Base-by-base conservation (phyloP, 108 stramenopile species). In the Schizochytrium sp. region DNA sequence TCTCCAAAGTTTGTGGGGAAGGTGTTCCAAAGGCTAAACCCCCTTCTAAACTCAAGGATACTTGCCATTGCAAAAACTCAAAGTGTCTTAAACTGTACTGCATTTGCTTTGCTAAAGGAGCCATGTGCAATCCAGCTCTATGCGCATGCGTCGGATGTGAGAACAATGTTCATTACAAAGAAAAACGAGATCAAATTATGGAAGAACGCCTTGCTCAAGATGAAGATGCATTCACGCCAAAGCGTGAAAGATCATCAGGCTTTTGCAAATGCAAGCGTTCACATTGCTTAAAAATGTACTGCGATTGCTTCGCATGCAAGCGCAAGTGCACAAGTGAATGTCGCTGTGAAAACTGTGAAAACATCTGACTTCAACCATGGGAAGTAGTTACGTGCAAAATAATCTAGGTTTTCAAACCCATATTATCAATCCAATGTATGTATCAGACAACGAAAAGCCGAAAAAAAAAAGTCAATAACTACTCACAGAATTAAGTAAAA, bases 11-110 rank as follows among this genome's bases (percentile, higher is more conserved):
- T n/a, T 17, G 28, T 1, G 59, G 59, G 19, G 28, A 60, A n/a
- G 59, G 59, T 1, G 17, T n/a, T n/a, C 19, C 64, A 38, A 69
- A 8, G 12, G 1, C 64, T 38, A 38, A 15, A 60, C 19, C 19
- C 59, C 17, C 59, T 13, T 38, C 28, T n/a, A 12, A 53, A 42
- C 76, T 47, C 50, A 55, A 50, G 28, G 76, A 50, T 53, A 53
- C 55, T 10, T 91, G 91, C 61, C 88, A 90, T 53, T 90, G 89
- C 89, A 90, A 97, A 91, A 96, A 97, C 73, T 97, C 96, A 47
- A 94, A 94, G 55, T 98, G 98, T 88, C 95, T 98, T n/a, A 98
- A 98, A 87, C 87, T 97, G 50, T 98, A 98, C 83, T 98, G 98
- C 89, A 96, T 96, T 89, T 98, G 98, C 89, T 98, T 97, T 90